These are phyloP conservation scores for Gryganskiella cystojenkinii DNA, from an alignment of 192 early-diverging fungal species.

Conservation along the genomic window DNA sequence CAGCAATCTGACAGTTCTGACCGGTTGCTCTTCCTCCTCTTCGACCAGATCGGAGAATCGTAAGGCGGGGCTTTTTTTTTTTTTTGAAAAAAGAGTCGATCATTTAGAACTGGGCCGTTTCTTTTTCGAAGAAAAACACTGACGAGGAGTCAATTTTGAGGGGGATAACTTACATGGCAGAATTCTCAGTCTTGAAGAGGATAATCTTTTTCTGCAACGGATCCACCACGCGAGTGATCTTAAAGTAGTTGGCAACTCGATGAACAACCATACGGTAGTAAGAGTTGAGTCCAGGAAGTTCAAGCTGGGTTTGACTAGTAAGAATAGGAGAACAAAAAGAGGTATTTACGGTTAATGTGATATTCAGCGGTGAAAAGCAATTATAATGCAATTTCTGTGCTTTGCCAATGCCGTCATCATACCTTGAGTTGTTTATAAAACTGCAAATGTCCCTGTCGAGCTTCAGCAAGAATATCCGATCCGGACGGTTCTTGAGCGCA, in stretches of 20 bases:
- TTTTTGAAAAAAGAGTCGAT: background rate
- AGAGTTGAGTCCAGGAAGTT: constrained; percentile 75
- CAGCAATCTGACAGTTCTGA: constrained; percentile 60
- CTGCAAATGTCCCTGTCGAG: constrained; percentile 70
- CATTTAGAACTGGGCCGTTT: background rate
- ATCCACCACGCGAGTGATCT: constrained; percentile 70
- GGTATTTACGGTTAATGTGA: background rate
- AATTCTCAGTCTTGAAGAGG: constrained; percentile 63
- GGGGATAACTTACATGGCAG: constrained; percentile 63
- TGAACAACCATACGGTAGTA: constrained; percentile 83
- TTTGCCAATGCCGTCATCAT: constrained; percentile 5
- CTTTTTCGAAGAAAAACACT: background rate
- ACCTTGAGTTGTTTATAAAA: constrained; percentile 70
- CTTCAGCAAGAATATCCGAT: constrained; percentile 76
- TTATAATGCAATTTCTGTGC: too few species aligned
- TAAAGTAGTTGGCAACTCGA: constrained; percentile 75
- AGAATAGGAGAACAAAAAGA: background rate
- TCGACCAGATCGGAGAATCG: constrained; percentile 62
- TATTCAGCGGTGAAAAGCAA: constrained; percentile 5
- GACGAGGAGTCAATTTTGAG: background rate
- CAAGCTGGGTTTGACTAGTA: constrained; percentile 63
- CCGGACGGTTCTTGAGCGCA: constrained; percentile 68
- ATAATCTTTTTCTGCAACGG: constrained; percentile 61
- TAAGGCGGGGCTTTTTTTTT: constrained; percentile 41
- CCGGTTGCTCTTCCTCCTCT: constrained; percentile 54